Conservation (phyloP, 257 asterid genomes). For the Solanum chiquidenum region DNA sequence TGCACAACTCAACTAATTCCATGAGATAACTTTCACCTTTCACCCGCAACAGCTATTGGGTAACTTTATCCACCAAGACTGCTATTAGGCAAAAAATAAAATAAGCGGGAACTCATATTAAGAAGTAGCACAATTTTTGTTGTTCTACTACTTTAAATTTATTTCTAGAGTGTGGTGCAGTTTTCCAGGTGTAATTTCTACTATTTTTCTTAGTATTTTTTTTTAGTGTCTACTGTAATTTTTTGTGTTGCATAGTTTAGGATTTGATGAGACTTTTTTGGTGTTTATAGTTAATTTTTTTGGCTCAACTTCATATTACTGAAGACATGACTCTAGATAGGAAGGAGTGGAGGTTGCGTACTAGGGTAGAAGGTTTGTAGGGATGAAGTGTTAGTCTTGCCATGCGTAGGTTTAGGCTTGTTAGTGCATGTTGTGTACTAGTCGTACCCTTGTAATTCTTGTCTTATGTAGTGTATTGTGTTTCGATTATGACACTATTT, state of each 20-base stretch:
- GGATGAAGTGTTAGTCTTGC: neutral
- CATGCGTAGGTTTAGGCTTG: neutral
- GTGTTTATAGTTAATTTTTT: neutral
- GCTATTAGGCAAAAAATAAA: neutral
- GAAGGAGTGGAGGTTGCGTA: no score
- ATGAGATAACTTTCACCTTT: no score
- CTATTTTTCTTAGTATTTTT: neutral
- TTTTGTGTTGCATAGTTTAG: neutral
- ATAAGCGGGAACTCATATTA: neutral
- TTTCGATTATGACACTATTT: neutral
- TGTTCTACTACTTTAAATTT: neutral
- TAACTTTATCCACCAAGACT: no score
- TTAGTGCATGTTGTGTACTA: no score
- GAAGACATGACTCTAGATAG: no score
- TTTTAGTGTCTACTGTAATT: neutral
- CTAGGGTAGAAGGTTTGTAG: neutral
- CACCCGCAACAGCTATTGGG: no score
- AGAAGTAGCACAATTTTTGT: neutral
- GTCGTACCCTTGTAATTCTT: neutral
- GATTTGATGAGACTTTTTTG: neutral
- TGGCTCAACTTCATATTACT: no score
- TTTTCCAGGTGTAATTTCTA: neutral
- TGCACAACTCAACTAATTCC: no score
- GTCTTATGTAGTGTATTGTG: neutral
- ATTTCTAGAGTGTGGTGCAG: neutral